phyloP scores from a whole-genome alignment of 176 grass and related monocot genomes.

The Aegilops longissima region DNA sequence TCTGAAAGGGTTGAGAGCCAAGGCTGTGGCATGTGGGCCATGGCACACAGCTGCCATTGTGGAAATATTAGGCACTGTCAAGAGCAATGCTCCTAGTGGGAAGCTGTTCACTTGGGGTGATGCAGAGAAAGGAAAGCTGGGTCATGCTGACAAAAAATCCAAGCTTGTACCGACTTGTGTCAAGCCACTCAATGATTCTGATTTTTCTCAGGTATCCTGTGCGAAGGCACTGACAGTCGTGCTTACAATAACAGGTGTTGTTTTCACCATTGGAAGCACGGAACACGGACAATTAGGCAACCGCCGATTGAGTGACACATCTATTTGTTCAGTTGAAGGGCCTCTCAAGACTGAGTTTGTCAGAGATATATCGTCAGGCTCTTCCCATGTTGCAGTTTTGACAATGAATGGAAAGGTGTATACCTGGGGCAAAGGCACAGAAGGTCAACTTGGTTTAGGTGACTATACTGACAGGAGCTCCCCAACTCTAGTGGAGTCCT shows the following conservation, averaged over 20 bases:
- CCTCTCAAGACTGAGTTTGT: constrained; percentile 90
- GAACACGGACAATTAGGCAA: constrained; percentile 69
- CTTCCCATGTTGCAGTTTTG: constrained; percentile 70
- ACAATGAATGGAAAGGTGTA: constrained; percentile 78
- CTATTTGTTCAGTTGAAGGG: constrained; percentile 78
- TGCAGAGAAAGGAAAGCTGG: constrained; percentile 70
- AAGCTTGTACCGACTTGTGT: constrained; percentile 75
- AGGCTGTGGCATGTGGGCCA: constrained; percentile 84
- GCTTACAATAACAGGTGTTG: constrained; percentile 74
- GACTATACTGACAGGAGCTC: constrained; percentile 63
- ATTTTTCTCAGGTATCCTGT: constrained; percentile 90
- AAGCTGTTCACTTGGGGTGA: constrained; percentile 98
- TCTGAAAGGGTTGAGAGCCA: constrained; percentile 75
- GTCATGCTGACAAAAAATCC: constrained; percentile 61
- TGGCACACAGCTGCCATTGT: constrained; percentile 95
- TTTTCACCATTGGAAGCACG: constrained; percentile 78
- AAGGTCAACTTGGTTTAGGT: constrained; percentile 94
- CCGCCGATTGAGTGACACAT: constrained; percentile 37
- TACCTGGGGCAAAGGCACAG: constrained; percentile 85
- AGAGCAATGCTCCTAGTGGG: constrained; percentile 72
- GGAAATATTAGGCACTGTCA: constrained; percentile 61
- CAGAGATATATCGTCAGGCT: constrained; percentile 73
- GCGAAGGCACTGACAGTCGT: constrained; percentile 61
- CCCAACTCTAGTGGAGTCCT: constrained; percentile 65
- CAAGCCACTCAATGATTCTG: constrained; percentile 66